Conservation (phyloP, 31 red algal species). For the Pterothamnion heteromorphum region DNA sequence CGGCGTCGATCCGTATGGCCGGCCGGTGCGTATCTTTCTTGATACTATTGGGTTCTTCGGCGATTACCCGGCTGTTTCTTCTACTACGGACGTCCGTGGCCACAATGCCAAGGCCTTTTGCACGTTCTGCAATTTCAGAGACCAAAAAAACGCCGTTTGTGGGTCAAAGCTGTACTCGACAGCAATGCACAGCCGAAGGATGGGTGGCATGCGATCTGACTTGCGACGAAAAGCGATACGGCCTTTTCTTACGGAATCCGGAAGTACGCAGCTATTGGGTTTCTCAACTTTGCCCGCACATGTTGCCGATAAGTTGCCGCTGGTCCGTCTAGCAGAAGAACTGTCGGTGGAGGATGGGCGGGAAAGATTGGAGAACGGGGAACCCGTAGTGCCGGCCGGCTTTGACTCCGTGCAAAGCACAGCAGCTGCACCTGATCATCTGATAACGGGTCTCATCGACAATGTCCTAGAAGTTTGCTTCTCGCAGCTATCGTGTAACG, state of each 20-base stretch:
- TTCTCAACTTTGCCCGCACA: not conserved
- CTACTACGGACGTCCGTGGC: too few relatives aligned
- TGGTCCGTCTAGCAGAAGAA: not conserved
- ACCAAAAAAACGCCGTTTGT: not conserved
- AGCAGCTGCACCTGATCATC: not conserved
- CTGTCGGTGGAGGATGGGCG: not conserved
- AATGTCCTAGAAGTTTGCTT: slow-evolving; percentile 13
- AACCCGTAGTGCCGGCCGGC: not conserved
- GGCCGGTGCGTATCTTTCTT: not conserved
- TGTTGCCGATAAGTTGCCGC: not conserved
- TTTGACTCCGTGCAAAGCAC: not conserved
- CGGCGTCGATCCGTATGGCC: not conserved
- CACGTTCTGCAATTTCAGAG: slow-evolving; percentile 23
- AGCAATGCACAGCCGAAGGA: not conserved
- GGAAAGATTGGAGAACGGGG: not conserved
- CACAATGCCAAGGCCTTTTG: not conserved
- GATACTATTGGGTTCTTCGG: not conserved
- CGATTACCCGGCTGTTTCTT: not conserved
- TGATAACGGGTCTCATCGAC: not conserved
- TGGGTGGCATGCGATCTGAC: not conserved
- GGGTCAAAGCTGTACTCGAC: not conserved
- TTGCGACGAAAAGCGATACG: not conserved
- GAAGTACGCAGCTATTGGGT: not conserved
- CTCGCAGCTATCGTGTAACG: not conserved
- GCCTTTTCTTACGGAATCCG: not conserved